Evolutionary conservation across 78 protist species (phyloP).

Genomic region (Dictyostelium capitatum): DNA sequence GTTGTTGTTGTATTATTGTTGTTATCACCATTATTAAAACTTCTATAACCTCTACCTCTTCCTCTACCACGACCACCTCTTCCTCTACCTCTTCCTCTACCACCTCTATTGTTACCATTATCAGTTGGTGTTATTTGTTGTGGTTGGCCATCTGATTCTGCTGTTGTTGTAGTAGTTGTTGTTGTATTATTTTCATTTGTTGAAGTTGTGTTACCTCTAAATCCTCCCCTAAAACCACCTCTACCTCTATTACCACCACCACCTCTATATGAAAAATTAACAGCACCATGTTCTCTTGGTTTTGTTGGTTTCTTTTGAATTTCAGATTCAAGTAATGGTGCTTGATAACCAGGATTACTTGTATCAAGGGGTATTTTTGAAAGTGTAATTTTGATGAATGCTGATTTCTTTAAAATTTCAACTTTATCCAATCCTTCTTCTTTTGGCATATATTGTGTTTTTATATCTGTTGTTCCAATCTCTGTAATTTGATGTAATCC

Average conservation of each 20-base stretch:
- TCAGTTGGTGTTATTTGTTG: neutral
- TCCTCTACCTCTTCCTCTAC: slow-evolving; percentile 18
- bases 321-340: slow-evolving; percentile 43
- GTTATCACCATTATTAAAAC: neutral
- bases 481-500: slow-evolving; percentile 70
- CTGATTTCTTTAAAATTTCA: slow-evolving; percentile 41
- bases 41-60: neutral
- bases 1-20: no score
- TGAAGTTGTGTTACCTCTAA: neutral
- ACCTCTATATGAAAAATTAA: neutral
- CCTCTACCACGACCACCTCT: slow-evolving; percentile 13
- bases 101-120: neutral
- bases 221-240: slow-evolving; percentile 39
- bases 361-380: slow-evolving; percentile 39
- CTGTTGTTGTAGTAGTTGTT: neutral
- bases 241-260: slow-evolving; percentile 40
- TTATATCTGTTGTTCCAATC: slow-evolving; percentile 49
- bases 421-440: slow-evolving; percentile 80
- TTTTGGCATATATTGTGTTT: slow-evolving; percentile 64
- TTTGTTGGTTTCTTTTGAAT: slow-evolving; percentile 1
- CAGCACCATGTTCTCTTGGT: slow-evolving; percentile 5
- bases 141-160: neutral
- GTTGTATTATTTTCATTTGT: neutral
- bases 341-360: slow-evolving; percentile 59
- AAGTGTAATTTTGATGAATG: slow-evolving; percentile 55